phyloP scores from a whole-genome alignment of 192 early-diverging fungal species.

The Coemansia sp. region DNA sequence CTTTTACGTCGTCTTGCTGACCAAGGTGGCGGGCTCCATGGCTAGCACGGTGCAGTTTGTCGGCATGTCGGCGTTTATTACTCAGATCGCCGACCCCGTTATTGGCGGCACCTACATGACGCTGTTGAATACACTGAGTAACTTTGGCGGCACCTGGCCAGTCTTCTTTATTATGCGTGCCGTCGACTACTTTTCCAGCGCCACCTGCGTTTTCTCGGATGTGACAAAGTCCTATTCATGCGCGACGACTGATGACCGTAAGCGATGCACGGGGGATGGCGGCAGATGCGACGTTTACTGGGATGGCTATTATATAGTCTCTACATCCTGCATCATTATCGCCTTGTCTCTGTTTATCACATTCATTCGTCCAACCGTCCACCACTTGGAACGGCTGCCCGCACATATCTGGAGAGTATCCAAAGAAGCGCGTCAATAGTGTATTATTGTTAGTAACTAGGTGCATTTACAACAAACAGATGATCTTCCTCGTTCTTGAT shows the following conservation, averaged over 20 bases:
- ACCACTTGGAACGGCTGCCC: constrained; percentile 57
- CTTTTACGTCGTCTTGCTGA: constrained; percentile 76
- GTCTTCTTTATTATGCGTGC: constrained; percentile 89
- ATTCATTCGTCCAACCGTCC: constrained; percentile 65
- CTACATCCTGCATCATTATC: constrained; percentile 67
- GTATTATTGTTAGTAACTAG: constrained; percentile 59
- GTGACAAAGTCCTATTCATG: constrained; percentile 59
- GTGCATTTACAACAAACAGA: constrained; percentile 72
- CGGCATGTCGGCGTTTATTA: constrained; percentile 91
- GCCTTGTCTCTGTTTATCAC: constrained; percentile 60
- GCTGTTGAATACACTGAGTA: constrained; percentile 90
- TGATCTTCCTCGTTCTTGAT: constrained; percentile 74
- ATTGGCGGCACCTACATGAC: constrained; percentile 93
- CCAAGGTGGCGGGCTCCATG: constrained; percentile 83
- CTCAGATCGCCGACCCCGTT: constrained; percentile 91
- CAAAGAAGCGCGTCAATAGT: constrained; percentile 22
- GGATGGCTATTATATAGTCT: constrained; percentile 91
- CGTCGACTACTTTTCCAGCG: constrained; percentile 87
- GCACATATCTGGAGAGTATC: constrained; percentile 50
- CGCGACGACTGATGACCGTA: constrained; percentile 61
- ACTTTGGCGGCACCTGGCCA: constrained; percentile 98
- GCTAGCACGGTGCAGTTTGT: constrained; percentile 96
- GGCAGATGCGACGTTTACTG: constrained; percentile 67
- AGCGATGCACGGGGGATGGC: constrained; percentile 60
- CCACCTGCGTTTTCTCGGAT: constrained; percentile 64